Evolutionary conservation across 352 stramenopile species (phyloP), one percentile per base, ranked within the genome.

Genomic region (Phytopythium sindhum): DNA sequence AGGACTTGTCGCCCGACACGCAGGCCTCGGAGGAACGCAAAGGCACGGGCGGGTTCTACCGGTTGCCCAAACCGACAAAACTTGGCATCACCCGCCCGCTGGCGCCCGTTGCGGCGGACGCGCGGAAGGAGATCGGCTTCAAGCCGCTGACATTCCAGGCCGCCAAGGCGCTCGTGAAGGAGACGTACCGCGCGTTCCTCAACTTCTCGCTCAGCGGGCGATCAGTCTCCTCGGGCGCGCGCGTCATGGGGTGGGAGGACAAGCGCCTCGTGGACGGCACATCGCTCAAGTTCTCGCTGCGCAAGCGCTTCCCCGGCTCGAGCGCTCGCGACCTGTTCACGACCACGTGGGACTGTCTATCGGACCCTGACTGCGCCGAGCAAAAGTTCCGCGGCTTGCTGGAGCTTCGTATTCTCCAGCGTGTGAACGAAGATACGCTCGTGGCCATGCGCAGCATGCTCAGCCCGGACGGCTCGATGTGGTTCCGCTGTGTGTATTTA

Each of bases 301-400:
- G 80, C 56, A 91, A 91, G 63, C 57, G 59, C 7, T 91, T 89
- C 54, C 52, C 64, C 10, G 69, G 74, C 31, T 64, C 69, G 15
- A 80, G 73, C 47, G 67, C 76, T 1, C 53, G 72, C 54, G 64
- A 74, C 12, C 58, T 91, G 2, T 86, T 90, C 80, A 70, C 68
- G 0, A 76, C 65, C 41, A 91, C 83, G 37, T 91, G 80, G 80
- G 72, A 86, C 65, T 91, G 83, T 62, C 77, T 91, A 31, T 89
- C 83, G 26, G 80, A 91, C 57, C 78, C 81, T 0, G 63, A 66
- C 14, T 91, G 83, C 52, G 76, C 75, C 0, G 69, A 84, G 44
- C 29, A 74, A 33, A 90, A 86, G 53, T 91, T 91, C 60, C 73
- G 72, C 11, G 83, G 83, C 1, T 67, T 91, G 21, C 77, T 89